Base-by-base conservation (phyloP, 2,329 filamentous ascomycete species). In the Pseudogymnoascus sp. region DNA sequence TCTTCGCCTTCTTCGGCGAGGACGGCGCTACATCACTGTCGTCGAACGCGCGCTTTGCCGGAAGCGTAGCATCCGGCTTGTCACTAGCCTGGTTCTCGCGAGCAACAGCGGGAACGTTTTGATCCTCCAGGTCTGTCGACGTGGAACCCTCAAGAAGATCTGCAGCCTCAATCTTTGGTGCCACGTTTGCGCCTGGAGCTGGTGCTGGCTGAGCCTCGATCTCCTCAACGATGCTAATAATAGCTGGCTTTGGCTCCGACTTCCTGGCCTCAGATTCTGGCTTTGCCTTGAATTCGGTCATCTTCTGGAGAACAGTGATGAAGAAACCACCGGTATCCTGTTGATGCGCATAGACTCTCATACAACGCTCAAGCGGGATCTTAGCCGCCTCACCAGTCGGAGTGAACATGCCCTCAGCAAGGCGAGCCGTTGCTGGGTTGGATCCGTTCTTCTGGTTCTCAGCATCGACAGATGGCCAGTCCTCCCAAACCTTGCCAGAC, bases 241-340 rank as follows among this genome's bases (percentile, higher is more conserved):
- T 69, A 62, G 66, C 73, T 62, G 65, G 72, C 71, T 74, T 80
- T 64, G 68, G 68, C 65, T 79, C 81, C n/a, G 73, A 73, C 64
- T 78, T 78, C 71, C 82, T 84, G 62, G 77, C 73, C 63, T 82
- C 79, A 4, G 83, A 82, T 75, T 95, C 90, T 22, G 87, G 87
- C 75, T 84, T 89, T 7, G 87, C 89, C 73, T 84, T 89, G 74
- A 96, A 92, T 68, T 97, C 95, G 26, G 85, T 84, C 74, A 88
- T 88, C 82, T 99, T 99, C 79, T 97, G 90, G 16, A 99, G 78
- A 0, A 97, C 93, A 0, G 92, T 89, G 73, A 99, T 97, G 79
- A 99, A 99, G 82, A 99, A 99, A 22, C 89, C 93, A 63, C 95
- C 95, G 2, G 95, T 99, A 71, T 99, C 92, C 76, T 99, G 95